Base-by-base conservation (phyloP, 345 rosid genomes). In the Lepidium didymum region DNA sequence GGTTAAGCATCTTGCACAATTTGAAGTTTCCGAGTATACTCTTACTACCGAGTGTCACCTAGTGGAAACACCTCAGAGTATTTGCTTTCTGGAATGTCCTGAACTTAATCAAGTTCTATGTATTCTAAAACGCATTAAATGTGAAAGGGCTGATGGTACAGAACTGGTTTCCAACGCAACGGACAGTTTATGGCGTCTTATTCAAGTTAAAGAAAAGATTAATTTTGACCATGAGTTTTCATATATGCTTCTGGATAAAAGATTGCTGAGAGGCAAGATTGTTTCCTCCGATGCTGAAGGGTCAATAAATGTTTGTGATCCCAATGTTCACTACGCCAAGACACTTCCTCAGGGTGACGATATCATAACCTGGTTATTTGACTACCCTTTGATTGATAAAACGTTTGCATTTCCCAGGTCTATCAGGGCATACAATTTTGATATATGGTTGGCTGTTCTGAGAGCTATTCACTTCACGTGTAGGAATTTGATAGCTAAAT, bases 201-300 rank as follows among this genome's bases (percentile, higher is more conserved):
- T 53, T 50, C 52, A 19, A 40, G 71, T 73, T 21, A 50, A 57
- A 41, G 77, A 64, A 65, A 73, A 58, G 38, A 73, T 65, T 18
- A 57, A 65, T 6, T 47, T 65, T 56, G 67, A 73, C 60, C n/a
- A 10, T 33, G 37, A 50, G 19, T 55, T 38, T 64, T 73, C 71
- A 7, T 14, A 8, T 64, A 27, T 73, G 66, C 71, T 73, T 49
- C 53, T 64, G 45, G 77, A 73, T 47, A 73, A 42, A 34, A 64
- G 66, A 49, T 40, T 73, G 46, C 59, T 64, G 44, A 47, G 41
- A 38, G 36, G 70, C 29, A 8, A 56, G 65, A 33, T 72, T 64
- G 43, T 16, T 64, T n/a, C 43, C 31, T 72, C 56, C 18, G 70
- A 72, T 64, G 76, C 64, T 40, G 66, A 47, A 64, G 65, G 70